phyloP scores from a whole-genome alignment of 225 moss, liverwort and hornwort species.

The Anthoceros angustus region DNA sequence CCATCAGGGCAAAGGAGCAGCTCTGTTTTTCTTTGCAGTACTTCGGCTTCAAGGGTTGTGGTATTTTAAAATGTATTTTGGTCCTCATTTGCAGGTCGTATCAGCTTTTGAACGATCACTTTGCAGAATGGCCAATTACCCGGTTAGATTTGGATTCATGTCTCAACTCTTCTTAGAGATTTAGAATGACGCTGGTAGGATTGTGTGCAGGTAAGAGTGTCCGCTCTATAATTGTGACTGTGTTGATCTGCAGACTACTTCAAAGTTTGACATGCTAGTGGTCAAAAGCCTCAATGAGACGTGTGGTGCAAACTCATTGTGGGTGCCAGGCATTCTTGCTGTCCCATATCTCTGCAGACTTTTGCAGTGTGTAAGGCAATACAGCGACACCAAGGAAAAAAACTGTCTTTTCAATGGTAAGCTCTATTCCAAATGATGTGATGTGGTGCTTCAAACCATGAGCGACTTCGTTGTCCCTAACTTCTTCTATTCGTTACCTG shows the following conservation, averaged over 20 bases:
- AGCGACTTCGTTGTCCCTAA: not conserved
- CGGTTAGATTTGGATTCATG: conserved; percentile 27
- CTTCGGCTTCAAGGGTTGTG: not conserved
- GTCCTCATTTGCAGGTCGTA: conserved; percentile 40
- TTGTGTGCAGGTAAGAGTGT: not conserved
- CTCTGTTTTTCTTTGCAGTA: not conserved
- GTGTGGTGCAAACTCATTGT: conserved; percentile 76
- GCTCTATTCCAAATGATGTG: not conserved
- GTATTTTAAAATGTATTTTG: not conserved
- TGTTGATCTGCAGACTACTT: conserved; percentile 44
- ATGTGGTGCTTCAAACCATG: conserved; percentile 8
- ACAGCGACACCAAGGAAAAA: conserved; percentile 76
- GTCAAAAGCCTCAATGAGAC: conserved; percentile 20
- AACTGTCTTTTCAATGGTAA: conserved; percentile 81
- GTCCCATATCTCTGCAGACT: conserved; percentile 90
- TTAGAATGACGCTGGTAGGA: not conserved
- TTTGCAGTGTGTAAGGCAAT: conserved; percentile 85
- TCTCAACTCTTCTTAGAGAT: not conserved
- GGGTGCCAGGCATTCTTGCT: conserved; percentile 73
- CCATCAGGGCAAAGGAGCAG: conserved; percentile 8
- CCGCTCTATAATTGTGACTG: not conserved
- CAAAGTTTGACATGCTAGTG: conserved; percentile 42
- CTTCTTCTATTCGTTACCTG: not conserved
- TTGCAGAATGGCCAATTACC: conserved; percentile 86
- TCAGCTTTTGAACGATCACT: conserved; percentile 88